Evolutionary conservation across 371 early-diverging fungal genomes (phyloP), one percentile per base, ranked within the genome.

Genomic region (Mortierella sp.): DNA sequence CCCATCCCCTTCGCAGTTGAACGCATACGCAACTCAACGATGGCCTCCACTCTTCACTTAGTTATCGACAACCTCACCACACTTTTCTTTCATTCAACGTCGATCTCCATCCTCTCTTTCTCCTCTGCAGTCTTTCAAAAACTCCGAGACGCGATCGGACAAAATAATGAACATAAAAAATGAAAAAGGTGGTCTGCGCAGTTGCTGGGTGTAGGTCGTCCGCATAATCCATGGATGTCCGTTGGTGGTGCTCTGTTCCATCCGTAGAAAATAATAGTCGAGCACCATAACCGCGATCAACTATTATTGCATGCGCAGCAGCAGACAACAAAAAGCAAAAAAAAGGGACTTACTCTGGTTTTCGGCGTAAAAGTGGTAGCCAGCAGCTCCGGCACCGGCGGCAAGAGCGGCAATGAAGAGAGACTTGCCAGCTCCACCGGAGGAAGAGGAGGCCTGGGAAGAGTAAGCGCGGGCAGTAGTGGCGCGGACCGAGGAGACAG

Each of bases 301-400:
- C 57, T 57, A 69, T 57, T 34, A n/a, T 16, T 10, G 43, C 6
- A 5, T 46, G 54, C 40, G 53, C 70, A 75, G 19, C 37, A 34
- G 28, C 21, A 48, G 14, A 16, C 11, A 31, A n/a, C 5, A 55
- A 53, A 53, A 16, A 24, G 19, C 5, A 4, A 59, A 28, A 16
- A 31, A 59, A 5, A 26, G 9, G 31, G 19, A 77, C 85, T 80
- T 84, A 84, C 85, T 70, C 73, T 84, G 70, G 46, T 44, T 70
- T 55, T 84, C 72, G 72, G 75, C 88, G 72, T 91, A 89, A 55
- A 85, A 88, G 71, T 91, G 90, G 61, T 92, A 92, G 48, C 91
- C 79, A 70, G 87, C 91, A 43, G 87, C 90, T 48, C 82, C 92
- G 69, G 89, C 92, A 37, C 86, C 90, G 37, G 89, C 92, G 72